phyloP scores from a whole-genome alignment of 371 early-diverging fungal species.

The Mucor ambiguus region DNA sequence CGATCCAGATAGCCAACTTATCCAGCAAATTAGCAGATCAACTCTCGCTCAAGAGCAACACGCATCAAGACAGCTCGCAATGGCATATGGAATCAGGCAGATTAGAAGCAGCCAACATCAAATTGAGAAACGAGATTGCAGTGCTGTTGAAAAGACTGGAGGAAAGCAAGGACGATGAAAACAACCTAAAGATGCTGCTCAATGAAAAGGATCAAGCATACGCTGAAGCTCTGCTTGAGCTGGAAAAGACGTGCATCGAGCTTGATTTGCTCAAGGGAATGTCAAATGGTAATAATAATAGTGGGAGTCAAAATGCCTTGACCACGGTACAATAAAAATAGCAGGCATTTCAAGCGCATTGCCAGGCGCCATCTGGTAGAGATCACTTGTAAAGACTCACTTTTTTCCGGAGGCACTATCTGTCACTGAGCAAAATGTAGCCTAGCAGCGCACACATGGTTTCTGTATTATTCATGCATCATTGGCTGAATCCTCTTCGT shows the following conservation, averaged over 20 bases:
- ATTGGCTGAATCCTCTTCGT: not conserved
- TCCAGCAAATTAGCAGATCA: slow-evolving; percentile 46
- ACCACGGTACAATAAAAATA: not conserved
- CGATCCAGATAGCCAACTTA: slow-evolving; percentile 40
- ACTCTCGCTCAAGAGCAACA: slow-evolving; percentile 23
- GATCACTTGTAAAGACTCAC: too few relatives aligned
- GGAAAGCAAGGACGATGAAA: slow-evolving; percentile 53
- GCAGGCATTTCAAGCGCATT: not conserved
- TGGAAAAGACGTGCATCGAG: slow-evolving; percentile 54
- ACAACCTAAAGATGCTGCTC: slow-evolving; percentile 39
- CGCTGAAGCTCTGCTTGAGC: slow-evolving; percentile 35
- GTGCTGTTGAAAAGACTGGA: slow-evolving; percentile 50
- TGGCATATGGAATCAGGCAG: slow-evolving; percentile 54
- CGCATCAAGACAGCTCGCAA: slow-evolving; percentile 32
- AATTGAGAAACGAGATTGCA: slow-evolving; percentile 55
- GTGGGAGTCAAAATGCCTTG: not conserved
- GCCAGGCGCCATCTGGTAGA: not conserved
- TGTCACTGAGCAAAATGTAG: not conserved
- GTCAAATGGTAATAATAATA: not conserved
- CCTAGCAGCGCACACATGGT: too few relatives aligned
- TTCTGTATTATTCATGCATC: not conserved
- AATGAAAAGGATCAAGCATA: slow-evolving; percentile 47
- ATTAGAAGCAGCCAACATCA: slow-evolving; percentile 60
- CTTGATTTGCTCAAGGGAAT: slow-evolving; percentile 46
- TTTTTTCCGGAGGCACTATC: not conserved